A percentile compares a stretch with the other conserved stretches of the same genome.
These are phyloP conservation scores for Geoglossum cookeanum DNA, from an alignment of 2,329 filamentous ascomycete species.

Conservation along the genomic window DNA sequence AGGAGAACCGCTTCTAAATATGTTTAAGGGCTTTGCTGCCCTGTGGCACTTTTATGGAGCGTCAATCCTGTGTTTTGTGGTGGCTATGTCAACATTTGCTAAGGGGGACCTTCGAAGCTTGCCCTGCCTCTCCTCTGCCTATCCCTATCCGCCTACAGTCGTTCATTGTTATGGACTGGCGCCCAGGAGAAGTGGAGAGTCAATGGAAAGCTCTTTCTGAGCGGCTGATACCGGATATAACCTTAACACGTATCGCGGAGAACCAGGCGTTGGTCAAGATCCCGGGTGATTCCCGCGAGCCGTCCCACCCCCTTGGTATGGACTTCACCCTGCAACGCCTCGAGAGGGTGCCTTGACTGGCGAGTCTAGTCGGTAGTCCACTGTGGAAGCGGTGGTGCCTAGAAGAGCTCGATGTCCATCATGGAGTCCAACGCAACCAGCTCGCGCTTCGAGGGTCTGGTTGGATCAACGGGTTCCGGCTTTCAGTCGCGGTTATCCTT, in stretches of 20 bases:
- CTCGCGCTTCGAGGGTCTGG: too few relatives aligned
- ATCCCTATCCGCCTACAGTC: neutral
- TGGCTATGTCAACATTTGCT: neutral
- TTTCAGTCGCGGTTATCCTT: too few relatives aligned
- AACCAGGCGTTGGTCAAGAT: neutral
- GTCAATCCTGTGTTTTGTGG: neutral
- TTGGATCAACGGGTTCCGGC: too few relatives aligned
- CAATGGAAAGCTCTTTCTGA: neutral
- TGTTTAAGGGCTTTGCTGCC: neutral
- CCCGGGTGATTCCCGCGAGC: neutral
- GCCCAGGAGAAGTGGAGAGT: neutral
- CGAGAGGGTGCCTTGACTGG: neutral
- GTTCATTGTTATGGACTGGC: neutral
- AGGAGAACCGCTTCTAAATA: neutral
- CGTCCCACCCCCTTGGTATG: neutral
- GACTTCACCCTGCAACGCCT: too few relatives aligned
- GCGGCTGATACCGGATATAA: neutral
- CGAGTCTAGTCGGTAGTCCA: neutral
- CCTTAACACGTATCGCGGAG: neutral
- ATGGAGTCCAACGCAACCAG: too few relatives aligned
- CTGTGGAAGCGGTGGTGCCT: neutral
- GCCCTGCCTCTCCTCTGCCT: neutral
- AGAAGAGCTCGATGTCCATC: too few relatives aligned
- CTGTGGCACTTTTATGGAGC: neutral
- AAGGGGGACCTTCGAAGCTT: neutral